Percentiles rank a stretch among this genome's conserved stretches.
Evolutionary conservation across 768 basidiomycete genomes (phyloP).

Genomic region (Rhodocollybia butyracea): DNA sequence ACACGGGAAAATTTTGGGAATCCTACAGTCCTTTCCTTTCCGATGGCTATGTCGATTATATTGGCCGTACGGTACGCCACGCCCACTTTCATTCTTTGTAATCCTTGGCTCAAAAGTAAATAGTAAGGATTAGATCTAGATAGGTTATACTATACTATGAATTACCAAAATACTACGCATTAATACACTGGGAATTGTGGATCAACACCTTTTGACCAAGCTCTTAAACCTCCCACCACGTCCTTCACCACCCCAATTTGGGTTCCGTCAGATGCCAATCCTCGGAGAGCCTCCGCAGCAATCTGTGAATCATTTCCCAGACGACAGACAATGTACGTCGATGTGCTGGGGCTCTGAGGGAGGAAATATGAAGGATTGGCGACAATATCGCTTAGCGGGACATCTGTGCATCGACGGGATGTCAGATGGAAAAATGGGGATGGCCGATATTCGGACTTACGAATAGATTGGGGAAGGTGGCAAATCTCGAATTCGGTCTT

Average conservation of each 20-base stretch:
- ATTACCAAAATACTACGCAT: too few relatives aligned
- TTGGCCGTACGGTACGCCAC: too few relatives aligned
- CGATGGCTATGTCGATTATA: too few relatives aligned
- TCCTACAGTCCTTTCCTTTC: too few relatives aligned
- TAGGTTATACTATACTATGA: too few relatives aligned
- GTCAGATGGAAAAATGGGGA: conserved; percentile 6
- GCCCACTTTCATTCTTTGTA: too few relatives aligned
- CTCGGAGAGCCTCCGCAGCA: conserved; percentile 65
- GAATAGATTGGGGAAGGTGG: conserved; percentile 66
- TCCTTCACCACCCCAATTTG: conserved; percentile 42
- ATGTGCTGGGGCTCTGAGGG: conserved; percentile 19
- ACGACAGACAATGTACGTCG: conserved; percentile 71
- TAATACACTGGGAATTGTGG: conserved; percentile 78
- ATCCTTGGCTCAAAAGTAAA: too few relatives aligned
- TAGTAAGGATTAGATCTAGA: too few relatives aligned
- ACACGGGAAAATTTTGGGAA: too few relatives aligned
- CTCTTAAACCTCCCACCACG: conserved; percentile 76
- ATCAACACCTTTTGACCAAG: conserved; percentile 79
- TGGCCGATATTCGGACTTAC: conserved; percentile 39
- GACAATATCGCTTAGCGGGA: conserved; percentile 66
- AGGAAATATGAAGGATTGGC: conserved; percentile 52
- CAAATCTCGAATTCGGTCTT: conserved; percentile 85
- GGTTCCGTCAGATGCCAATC: conserved; percentile 17
- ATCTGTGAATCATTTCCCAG: conserved; percentile 93
- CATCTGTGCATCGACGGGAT: conserved; percentile 41